Conservation (phyloP, 225 moss, liverwort and hornwort genomes). For the Pseudisothecium myosuroides region DNA sequence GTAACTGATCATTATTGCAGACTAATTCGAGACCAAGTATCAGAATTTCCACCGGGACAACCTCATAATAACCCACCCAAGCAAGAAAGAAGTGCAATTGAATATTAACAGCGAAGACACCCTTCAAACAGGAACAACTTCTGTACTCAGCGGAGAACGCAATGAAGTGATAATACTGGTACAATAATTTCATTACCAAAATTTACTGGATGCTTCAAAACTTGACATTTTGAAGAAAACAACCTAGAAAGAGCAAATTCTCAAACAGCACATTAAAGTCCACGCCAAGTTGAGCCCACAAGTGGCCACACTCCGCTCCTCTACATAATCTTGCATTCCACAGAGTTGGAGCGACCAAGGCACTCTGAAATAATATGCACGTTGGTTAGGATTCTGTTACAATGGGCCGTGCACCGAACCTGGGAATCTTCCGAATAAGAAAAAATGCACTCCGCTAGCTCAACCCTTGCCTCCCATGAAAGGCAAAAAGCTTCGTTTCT, state of each 20-base stretch:
- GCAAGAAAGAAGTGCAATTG: not conserved
- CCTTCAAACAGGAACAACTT: not conserved
- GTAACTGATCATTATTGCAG: not conserved
- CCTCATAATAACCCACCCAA: not conserved
- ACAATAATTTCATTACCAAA: conserved; percentile 15
- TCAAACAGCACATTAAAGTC: not conserved
- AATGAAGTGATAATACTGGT: conserved; percentile 7
- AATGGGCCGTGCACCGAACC: not conserved
- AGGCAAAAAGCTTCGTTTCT: conserved; percentile 70
- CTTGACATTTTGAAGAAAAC: not conserved
- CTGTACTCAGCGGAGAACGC: not conserved
- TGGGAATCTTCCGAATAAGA: not conserved
- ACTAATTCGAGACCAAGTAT: not conserved
- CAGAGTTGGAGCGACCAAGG: not conserved
- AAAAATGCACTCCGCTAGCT: not conserved
- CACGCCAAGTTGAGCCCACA: not conserved
- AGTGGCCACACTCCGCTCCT: not conserved
- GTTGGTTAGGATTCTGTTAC: not conserved
- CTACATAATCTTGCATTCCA: not conserved
- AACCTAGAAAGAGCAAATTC: not conserved
- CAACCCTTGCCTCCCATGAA: conserved; percentile 36
- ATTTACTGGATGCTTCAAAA: conserved; percentile 9
- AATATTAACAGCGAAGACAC: not conserved
- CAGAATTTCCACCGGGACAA: not conserved
- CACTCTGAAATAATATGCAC: not conserved